A percentile compares a stretch with the other conserved stretches of the same genome.
These are phyloP conservation scores for Acer saccharum DNA, from an alignment of 345 rosid genomes.

Conservation along the genomic window DNA sequence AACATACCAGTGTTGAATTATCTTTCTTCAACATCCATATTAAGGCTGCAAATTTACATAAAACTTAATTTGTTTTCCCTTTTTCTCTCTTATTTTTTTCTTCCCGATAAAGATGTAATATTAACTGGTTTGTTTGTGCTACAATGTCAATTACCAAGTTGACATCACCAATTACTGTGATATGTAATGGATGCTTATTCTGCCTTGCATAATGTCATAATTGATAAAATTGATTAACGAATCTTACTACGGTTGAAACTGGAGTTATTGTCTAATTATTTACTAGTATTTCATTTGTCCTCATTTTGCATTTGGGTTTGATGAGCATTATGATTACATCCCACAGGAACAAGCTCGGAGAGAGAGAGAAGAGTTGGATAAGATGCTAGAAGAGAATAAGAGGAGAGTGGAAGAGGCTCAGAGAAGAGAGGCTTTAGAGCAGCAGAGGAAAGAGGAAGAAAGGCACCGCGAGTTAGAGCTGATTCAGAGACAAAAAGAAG, in stretches of 20 bases:
- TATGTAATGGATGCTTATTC: neutral
- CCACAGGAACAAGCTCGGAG: constrained; percentile 75
- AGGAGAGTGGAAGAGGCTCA: constrained; percentile 87
- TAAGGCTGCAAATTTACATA: neutral
- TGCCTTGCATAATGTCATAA: no score
- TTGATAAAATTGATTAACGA: neutral
- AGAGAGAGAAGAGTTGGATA: constrained; percentile 86
- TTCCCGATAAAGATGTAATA: neutral
- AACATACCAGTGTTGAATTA: no score
- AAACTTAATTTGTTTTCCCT: neutral
- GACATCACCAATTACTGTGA: neutral
- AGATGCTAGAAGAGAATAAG: constrained; percentile 84
- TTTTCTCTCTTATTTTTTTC: neutral
- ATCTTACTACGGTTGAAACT: neutral
- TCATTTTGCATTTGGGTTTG: neutral
- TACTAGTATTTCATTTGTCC: neutral
- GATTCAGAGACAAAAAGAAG: constrained; percentile 81
- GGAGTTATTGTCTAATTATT: neutral
- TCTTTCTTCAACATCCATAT: no score
- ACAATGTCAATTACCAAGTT: neutral
- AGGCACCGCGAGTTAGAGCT: constrained; percentile 72
- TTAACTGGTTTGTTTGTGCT: neutral
- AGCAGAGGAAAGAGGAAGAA: constrained; percentile 79
- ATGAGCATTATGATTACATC: constrained; percentile 7
- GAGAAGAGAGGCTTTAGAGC: constrained; percentile 81